These are phyloP conservation scores for Candida pseudoviswanathii DNA, from an alignment of 1,139 yeast genomes.

Conservation along the genomic window DNA sequence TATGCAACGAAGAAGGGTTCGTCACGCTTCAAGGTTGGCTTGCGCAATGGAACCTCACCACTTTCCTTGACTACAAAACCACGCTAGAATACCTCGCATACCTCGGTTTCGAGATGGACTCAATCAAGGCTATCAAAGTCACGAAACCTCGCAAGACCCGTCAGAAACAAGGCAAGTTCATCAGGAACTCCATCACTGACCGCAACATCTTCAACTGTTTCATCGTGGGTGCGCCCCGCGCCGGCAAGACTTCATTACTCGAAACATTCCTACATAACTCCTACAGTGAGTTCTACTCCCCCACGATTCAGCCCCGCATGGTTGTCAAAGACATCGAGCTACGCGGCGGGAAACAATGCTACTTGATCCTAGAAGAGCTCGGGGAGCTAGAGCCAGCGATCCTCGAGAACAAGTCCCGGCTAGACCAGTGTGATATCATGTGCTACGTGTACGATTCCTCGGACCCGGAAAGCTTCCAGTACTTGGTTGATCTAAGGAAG, in stretches of 20 bases:
- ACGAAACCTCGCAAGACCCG: conserved; percentile 78
- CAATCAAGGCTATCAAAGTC: conserved; percentile 68
- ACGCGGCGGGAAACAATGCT: conserved; percentile 94
- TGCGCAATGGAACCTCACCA: conserved; percentile 97
- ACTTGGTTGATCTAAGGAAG: conserved; percentile 67
- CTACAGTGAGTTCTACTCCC: conserved; percentile 72
- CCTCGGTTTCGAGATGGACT: conserved; percentile 66
- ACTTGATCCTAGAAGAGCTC: conserved; percentile 83
- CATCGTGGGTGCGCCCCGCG: conserved; percentile 78
- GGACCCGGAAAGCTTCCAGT: conserved; percentile 92
- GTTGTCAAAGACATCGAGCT: conserved; percentile 94
- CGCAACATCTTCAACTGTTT: conserved; percentile 91
- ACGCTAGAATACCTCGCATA: conserved; percentile 88
- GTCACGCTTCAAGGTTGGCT: conserved; percentile 97
- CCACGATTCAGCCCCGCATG: conserved; percentile 77
- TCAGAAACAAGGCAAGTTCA: conserved; percentile 62
- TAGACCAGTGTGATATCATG: conserved; percentile 87
- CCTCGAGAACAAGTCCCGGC: conserved; percentile 65
- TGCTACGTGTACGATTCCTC: conserved; percentile 92
- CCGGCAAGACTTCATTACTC: conserved; percentile 83
- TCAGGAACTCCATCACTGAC: conserved; percentile 72
- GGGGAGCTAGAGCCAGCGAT: conserved; percentile 88
- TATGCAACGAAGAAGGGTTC: conserved; percentile 84
- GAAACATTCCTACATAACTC: conserved; percentile 80
- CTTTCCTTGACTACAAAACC: conserved; percentile 78